These are phyloP conservation scores for Lonicera japonica DNA, from an alignment of 129 eudicot genomes.

Conservation along the genomic window DNA sequence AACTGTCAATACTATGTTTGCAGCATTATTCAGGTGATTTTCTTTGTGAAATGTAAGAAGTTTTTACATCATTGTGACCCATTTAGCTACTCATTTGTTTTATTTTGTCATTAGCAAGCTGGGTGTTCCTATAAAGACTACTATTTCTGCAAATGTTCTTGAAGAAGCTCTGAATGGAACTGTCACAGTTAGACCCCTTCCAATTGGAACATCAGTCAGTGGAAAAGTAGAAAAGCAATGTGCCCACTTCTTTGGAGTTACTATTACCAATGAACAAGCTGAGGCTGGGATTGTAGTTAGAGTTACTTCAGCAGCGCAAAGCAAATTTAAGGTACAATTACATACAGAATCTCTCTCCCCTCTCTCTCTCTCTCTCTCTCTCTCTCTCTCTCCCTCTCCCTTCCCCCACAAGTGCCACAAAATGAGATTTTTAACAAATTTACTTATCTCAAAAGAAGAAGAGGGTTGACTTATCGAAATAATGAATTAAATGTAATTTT, in stretches of 20 bases:
- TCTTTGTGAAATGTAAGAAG: neutral
- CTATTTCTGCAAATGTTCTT: constrained; percentile 93
- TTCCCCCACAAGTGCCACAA: no score
- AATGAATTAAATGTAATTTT: constrained; percentile 13
- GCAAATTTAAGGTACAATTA: constrained; percentile 88
- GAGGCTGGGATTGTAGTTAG: constrained; percentile 84
- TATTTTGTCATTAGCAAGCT: constrained; percentile 66
- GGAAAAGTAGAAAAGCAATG: constrained; percentile 99
- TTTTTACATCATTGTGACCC: constrained; percentile 1
- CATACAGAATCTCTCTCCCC: neutral
- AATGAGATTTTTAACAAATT: no score
- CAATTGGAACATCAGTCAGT: constrained; percentile 88
- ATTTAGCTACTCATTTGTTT: constrained; percentile 10
- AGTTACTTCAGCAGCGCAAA: constrained; percentile 96
- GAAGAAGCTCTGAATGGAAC: constrained; percentile 97
- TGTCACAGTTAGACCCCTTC: constrained; percentile 89
- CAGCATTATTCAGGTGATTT: constrained; percentile 86
- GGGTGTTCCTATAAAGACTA: constrained; percentile 99
- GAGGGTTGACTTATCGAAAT: neutral
- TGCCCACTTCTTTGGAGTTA: constrained; percentile 94
- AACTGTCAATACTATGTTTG: constrained; percentile 98
- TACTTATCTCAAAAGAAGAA: no score
- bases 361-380: no score
- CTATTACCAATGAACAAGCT: constrained; percentile 92
- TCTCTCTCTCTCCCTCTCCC: no score